These are phyloP conservation scores for Trichocomaceae sp. DNA, from an alignment of 2,329 filamentous ascomycete species.

Conservation along the genomic window DNA sequence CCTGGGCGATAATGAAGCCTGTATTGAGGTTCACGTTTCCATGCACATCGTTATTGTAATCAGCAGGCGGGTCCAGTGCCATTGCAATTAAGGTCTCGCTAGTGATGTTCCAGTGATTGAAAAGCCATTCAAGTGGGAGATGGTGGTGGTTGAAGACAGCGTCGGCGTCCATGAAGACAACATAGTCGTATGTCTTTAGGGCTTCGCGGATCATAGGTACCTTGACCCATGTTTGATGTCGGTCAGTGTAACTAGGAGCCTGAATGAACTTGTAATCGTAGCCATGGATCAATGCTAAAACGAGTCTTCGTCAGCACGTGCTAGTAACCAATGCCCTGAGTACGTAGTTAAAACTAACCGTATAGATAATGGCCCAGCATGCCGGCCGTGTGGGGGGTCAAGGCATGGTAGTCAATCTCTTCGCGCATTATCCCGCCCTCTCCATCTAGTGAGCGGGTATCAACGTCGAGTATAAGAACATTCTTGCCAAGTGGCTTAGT, in stretches of 20 bases:
- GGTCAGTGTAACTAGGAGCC: conserved; percentile 7
- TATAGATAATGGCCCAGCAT: conserved; percentile 13
- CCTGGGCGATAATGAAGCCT: conserved; percentile 13
- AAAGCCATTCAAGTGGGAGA: conserved; percentile 13
- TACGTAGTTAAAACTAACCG: neutral
- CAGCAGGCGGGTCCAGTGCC: conserved; percentile 6
- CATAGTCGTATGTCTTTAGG: conserved; percentile 12
- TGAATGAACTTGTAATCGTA: conserved; percentile 14
- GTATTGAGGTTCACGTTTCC: conserved; percentile 13
- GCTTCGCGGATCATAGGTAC: conserved; percentile 15
- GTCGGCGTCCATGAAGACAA: conserved; percentile 14
- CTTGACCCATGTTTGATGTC: conserved; percentile 13
- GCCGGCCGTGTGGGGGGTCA: conserved; percentile 11
- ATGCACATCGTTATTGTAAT: conserved; percentile 8
- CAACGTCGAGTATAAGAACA: conserved; percentile 11
- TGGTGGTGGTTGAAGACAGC: conserved; percentile 12
- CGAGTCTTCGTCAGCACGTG: neutral
- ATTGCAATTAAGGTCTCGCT: conserved; percentile 10
- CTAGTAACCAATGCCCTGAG: neutral
- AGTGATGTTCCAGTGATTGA: conserved; percentile 12
- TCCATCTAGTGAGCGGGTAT: conserved; percentile 9
- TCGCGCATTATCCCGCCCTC: conserved; percentile 12
- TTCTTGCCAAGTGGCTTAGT: conserved; percentile 10
- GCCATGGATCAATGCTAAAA: conserved; percentile 10
- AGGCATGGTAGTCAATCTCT: conserved; percentile 4